Conservation (phyloP, 108 stramenopile species). For the Licmophora abbreviata region DNA sequence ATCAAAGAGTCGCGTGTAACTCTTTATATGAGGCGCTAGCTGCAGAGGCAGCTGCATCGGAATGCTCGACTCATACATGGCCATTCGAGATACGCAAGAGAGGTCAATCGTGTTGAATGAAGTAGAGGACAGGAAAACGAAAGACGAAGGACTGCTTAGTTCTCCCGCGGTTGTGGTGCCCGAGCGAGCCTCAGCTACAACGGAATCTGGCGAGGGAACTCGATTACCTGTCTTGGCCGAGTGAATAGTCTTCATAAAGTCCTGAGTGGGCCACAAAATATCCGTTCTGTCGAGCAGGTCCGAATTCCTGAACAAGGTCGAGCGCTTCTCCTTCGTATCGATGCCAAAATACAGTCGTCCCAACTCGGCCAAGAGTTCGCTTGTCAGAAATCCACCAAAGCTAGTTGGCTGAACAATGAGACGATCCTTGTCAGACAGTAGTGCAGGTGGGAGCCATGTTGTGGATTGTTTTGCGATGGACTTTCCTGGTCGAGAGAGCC, state of each 20-base stretch:
- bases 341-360: conserved; percentile 39
- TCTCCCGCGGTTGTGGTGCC: neutral
- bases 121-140: conserved; percentile 56
- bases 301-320: neutral
- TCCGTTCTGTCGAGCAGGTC: conserved; percentile 35
- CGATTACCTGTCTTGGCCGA: too few species aligned
- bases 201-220: neutral
- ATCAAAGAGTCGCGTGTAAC: conserved; percentile 45
- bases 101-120: conserved; percentile 52
- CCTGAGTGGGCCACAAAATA: conserved; percentile 69
- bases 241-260: conserved; percentile 32
- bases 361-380: conserved; percentile 37
- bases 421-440: conserved; percentile 37
- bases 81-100: conserved; percentile 51
- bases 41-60: conserved; percentile 17
- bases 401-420: conserved; percentile 66
- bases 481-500: conserved; percentile 10
- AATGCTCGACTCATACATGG: conserved; percentile 26
- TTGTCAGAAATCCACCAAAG: conserved; percentile 56
- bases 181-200: neutral
- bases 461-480: conserved; percentile 1
- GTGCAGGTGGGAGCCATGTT: conserved; percentile 32
- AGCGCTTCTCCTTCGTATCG: neutral
- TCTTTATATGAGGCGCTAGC: conserved; percentile 62
- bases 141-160: conserved; percentile 1